A percentile compares a stretch with the other conserved stretches of the same genome.
Evolutionary conservation across 2,329 filamentous ascomycete genomes (phyloP).

Genomic region (Penicillium sp.): DNA sequence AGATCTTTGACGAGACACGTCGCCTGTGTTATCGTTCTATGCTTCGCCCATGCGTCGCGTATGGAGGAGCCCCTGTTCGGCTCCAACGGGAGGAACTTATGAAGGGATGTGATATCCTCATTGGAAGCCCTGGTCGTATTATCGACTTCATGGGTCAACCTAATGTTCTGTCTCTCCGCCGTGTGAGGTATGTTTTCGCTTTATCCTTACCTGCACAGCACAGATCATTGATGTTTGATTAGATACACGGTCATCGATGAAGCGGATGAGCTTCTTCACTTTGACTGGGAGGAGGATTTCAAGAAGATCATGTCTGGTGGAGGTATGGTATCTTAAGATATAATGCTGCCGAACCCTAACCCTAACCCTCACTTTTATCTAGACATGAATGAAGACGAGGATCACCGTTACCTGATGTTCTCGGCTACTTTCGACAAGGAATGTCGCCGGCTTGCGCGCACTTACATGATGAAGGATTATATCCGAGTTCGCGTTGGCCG

Average conservation of each 20-base stretch:
- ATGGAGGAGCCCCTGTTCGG: slow-evolving; percentile 74
- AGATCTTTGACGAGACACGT: slow-evolving; percentile 93
- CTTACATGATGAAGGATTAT: slow-evolving; percentile 71
- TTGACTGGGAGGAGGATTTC: slow-evolving; percentile 76
- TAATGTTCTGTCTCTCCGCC: slow-evolving; percentile 66
- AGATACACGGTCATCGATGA: slow-evolving; percentile 80
- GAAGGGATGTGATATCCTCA: slow-evolving; percentile 84
- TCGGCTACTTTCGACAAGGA: slow-evolving; percentile 89
- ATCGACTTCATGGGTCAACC: slow-evolving; percentile 77
- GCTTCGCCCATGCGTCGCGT: slow-evolving; percentile 86
- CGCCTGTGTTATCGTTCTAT: slow-evolving; percentile 93
- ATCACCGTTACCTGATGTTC: slow-evolving; percentile 76
- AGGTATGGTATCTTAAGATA: slow-evolving; percentile 57
- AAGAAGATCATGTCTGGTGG: slow-evolving; percentile 74
- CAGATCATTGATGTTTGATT: background rate
- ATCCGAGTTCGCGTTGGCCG: slow-evolving; percentile 84
- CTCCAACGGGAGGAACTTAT: slow-evolving; percentile 71
- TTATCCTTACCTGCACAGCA: background rate
- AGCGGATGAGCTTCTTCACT: slow-evolving; percentile 84
- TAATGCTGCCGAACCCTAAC: background rate
- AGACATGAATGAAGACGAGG: slow-evolving; percentile 73
- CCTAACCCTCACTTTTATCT: slow-evolving; percentile 15
- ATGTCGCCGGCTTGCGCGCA: slow-evolving; percentile 72
- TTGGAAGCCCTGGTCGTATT: slow-evolving; percentile 84
- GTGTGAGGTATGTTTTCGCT: slow-evolving; percentile 62